Conservation (phyloP, 495 filamentous ascomycete species). For the Aspergillus nidulans region DNA sequence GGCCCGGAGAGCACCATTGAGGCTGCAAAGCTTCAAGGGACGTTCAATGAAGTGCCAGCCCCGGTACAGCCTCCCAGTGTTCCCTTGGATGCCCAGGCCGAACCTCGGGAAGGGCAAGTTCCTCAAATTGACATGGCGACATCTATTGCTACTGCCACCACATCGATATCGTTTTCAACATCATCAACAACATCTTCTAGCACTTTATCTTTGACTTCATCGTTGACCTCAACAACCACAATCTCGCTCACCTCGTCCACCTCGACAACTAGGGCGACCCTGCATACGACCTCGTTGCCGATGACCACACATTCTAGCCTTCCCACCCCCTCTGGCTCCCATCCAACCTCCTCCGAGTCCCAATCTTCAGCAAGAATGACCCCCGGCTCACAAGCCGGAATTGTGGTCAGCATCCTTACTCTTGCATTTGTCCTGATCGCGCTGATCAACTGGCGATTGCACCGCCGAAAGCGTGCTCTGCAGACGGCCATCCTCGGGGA, state of each 20-base stretch:
- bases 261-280: not conserved
- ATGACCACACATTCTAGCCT: not conserved
- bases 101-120: too few species aligned
- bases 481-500: not conserved
- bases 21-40: too few species aligned
- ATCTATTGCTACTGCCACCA: too few species aligned
- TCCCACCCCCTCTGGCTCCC: not conserved
- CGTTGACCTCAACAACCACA: too few species aligned
- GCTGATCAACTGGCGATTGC: not conserved
- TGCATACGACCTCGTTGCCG: not conserved
- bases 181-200: too few species aligned
- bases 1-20: too few species aligned
- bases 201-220: too few species aligned
- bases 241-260: not conserved
- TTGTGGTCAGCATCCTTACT: not conserved
- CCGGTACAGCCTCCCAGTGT: too few species aligned
- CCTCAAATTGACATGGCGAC: too few species aligned
- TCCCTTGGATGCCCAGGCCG: too few species aligned
- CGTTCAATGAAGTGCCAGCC: too few species aligned
- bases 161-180: too few species aligned
- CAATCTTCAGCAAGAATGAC: not conserved
- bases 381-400: not conserved
- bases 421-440: not conserved
- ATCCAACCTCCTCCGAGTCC: not conserved
- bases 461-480: not conserved